Base-by-base conservation (phyloP, 2,329 filamentous ascomycete genomes). In the Aureobasidium mangrovei region DNA sequence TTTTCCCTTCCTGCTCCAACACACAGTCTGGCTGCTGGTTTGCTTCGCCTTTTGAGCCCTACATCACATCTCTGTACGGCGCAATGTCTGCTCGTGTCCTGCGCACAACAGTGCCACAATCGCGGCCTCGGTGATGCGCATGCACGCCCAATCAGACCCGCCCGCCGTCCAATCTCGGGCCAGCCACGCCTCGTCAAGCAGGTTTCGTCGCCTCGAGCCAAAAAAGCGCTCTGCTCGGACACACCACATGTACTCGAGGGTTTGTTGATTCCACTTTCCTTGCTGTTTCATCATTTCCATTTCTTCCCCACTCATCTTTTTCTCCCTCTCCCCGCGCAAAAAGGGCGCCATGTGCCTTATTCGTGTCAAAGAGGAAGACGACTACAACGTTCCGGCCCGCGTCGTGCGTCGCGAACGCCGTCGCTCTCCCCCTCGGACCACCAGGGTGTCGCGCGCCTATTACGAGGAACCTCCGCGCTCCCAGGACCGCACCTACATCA, bases 361-460 rank as follows among this genome's bases (percentile, higher is more conserved):
- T 64, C 70, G 69, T 57, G 70, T 75, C 54, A 69, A 69, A 56
- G 67, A 73, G 49, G 70, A 72, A 53, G 72, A 75, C 41, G 65
- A 70, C 43, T 63, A 64, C 41, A 47, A 55, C 2, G 56, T 60
- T 12, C 63, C 63, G 18, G 57, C 60, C 26, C 61, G 64, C 4
- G 64, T 70, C 31, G 68, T 72, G 32, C 67, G 68, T 39, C 64
- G 64, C 59, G 58, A 60, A 40, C 61, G 60, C 45, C 63, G 65
- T 24, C 57, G 58, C 38, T 61, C 60, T 46, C 61, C 57, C 4
- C 61, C 61, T 33, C 59, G 51, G 39, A 49, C 58, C n/a, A 35
- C 55, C 7, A 58, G 62, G 28, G 46, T 61, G 27, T 60, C 60
- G 31, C 40, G 53, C 58, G 12, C 60, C 59, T 54, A 46, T 26